Evolutionary conservation across 176 grass and related monocot genomes (phyloP), one percentile per base, ranked within the genome.

Genomic region (Musa acuminata): DNA sequence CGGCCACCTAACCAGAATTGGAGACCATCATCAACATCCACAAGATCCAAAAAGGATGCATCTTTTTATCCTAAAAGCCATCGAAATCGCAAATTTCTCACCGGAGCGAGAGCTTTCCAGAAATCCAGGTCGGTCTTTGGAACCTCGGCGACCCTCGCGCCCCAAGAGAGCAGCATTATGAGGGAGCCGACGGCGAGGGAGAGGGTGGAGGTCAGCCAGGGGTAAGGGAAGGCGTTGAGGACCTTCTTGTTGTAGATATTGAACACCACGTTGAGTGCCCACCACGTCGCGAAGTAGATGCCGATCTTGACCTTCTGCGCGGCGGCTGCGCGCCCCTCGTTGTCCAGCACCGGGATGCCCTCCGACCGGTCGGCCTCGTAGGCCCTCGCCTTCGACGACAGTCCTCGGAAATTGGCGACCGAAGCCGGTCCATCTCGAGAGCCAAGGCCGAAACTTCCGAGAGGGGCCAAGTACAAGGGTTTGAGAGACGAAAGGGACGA

Each of bases 211-310:
- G 80, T 87, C 50, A 97, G 84, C 94, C 94, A 97, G 25, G 94
- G 94, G 83, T 85, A 97, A 0, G 94, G 94, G 83, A 97, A 97
- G 63, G 78, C 94, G 80, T 97, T 97, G 4, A 97, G 83, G 54
- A 93, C 90, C 75, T 97, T 97, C 84, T 97, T 97, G 85, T 97
- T 97, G 87, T 97, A 97, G 71, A 97, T 97, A 72, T 97, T 97
- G 74, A 97, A 97, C 60, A 97, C 89, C 29, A 97, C 94, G 77
- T 97, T 97, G 23, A 97, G 80, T 53, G 90, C 84, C 94, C 94
- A 97, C 94, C 94, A 97, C 6, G 90, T 97, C 2, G 84, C 94
- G 69, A 97, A 97, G 83, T 98, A 98, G 27, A 98, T 77, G 17
- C 90, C 88, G 63, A 98, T 98, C 85, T 78, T 89, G 58, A 75